Conservation (phyloP, 2,329 filamentous ascomycete species). For the Colletotrichum sp. region DNA sequence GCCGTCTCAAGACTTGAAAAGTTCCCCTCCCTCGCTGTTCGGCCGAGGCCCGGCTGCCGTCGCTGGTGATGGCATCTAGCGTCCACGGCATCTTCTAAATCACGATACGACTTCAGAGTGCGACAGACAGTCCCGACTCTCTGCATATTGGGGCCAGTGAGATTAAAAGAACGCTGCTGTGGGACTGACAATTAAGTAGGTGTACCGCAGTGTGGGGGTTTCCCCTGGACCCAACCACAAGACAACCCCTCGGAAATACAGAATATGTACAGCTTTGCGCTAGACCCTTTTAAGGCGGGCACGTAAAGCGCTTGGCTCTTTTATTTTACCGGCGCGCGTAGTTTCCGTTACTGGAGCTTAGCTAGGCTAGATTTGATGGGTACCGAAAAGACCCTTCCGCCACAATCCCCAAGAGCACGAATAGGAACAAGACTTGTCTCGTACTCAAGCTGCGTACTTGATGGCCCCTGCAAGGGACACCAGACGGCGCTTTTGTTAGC, state of each 20-base stretch:
- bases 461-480: background rate
- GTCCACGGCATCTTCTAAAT: background rate
- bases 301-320: background rate
- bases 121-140: background rate
- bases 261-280: accelerated
- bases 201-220: background rate
- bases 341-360: background rate
- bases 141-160: background rate
- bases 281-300: background rate
- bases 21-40: background rate
- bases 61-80: background rate
- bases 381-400: background rate
- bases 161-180: background rate
- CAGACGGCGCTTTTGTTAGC: background rate
- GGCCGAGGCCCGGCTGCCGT: background rate
- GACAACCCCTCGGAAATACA: background rate
- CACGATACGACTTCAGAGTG: background rate
- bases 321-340: background rate
- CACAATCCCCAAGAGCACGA: background rate
- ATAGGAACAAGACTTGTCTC: background rate
- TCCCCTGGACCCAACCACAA: background rate
- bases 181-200: no score
- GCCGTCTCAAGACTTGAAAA: background rate
- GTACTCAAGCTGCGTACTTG: background rate
- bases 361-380: background rate